These are phyloP conservation scores for Auxenochlorella pyrenoidosa DNA, from an alignment of 139 green algal species.

Conservation along the genomic window DNA sequence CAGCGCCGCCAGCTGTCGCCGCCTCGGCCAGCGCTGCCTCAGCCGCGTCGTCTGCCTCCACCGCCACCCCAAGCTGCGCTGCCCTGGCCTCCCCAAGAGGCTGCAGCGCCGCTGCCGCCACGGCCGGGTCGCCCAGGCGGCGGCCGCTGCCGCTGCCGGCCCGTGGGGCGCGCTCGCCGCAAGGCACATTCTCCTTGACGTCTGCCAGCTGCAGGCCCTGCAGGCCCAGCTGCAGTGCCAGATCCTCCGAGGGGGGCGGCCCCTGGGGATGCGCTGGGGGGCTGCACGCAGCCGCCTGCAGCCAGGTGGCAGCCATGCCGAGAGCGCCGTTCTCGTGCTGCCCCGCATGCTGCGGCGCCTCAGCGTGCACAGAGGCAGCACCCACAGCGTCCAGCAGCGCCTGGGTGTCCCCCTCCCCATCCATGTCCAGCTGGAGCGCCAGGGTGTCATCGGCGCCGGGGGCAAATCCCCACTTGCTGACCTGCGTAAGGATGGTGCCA, in stretches of 20 bases:
- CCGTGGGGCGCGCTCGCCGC: neutral
- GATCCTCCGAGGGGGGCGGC: neutral
- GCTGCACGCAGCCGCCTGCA: neutral
- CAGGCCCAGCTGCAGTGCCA: neutral
- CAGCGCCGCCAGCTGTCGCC: neutral
- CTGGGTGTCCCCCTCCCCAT: neutral
- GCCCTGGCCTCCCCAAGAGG: constrained; percentile 1
- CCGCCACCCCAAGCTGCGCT: neutral
- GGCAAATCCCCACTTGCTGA: constrained; percentile 47
- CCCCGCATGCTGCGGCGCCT: neutral
- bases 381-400: constrained; percentile 15
- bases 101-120: neutral
- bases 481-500: neutral
- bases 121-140: neutral
- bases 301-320: neutral
- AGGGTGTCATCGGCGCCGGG: constrained; percentile 40
- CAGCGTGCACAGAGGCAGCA: neutral
- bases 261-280: no score
- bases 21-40: constrained; percentile 21
- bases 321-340: no score
- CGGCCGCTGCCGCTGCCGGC: neutral
- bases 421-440: constrained; percentile 12
- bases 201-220: constrained; percentile 20
- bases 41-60: constrained; percentile 10
- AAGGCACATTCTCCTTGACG: constrained; percentile 22